A percentile compares a stretch with the other conserved stretches of the same genome.
Conservation (phyloP, 1,139 yeast species). For the Yamadazyma sp. region DNA sequence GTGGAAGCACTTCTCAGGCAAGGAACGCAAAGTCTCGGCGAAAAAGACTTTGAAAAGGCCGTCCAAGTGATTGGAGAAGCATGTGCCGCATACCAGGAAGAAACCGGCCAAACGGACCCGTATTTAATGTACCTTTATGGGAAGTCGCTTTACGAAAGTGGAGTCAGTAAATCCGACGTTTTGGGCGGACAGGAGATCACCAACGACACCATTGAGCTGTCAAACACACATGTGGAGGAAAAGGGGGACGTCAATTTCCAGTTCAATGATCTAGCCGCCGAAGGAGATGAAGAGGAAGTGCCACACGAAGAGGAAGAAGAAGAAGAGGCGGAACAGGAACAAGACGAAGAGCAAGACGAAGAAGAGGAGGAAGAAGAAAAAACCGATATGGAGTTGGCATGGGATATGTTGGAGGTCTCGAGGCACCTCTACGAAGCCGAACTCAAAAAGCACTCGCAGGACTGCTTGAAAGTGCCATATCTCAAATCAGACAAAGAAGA, state of each 20-base stretch:
- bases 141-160: constrained; percentile 74
- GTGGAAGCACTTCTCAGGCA: constrained; percentile 25
- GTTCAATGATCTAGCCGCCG: constrained; percentile 55
- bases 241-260: constrained; percentile 45
- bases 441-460: constrained; percentile 27
- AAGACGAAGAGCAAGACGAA: constrained; percentile 18
- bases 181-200: constrained; percentile 57
- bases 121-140: constrained; percentile 78
- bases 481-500: constrained; percentile 34
- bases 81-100: constrained; percentile 55
- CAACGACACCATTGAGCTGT: constrained; percentile 18
- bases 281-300: constrained; percentile 32
- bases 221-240: constrained; percentile 17
- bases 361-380: constrained; percentile 50
- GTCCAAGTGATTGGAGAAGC: constrained; percentile 74
- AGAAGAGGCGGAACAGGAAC: constrained; percentile 30
- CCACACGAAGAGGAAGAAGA: constrained; percentile 24
- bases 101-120: constrained; percentile 60
- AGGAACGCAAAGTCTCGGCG: constrained; percentile 48
- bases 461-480: constrained; percentile 28
- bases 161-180: constrained; percentile 74
- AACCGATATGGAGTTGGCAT: constrained; percentile 80
- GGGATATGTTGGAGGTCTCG: constrained; percentile 81
- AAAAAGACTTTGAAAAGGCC: constrained; percentile 67
- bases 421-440: constrained; percentile 60